Percentiles rank a stretch among this genome's conserved stretches.
phyloP scores from a whole-genome alignment of 2,329 filamentous ascomycete species.

The Monosporascus sp. region DNA sequence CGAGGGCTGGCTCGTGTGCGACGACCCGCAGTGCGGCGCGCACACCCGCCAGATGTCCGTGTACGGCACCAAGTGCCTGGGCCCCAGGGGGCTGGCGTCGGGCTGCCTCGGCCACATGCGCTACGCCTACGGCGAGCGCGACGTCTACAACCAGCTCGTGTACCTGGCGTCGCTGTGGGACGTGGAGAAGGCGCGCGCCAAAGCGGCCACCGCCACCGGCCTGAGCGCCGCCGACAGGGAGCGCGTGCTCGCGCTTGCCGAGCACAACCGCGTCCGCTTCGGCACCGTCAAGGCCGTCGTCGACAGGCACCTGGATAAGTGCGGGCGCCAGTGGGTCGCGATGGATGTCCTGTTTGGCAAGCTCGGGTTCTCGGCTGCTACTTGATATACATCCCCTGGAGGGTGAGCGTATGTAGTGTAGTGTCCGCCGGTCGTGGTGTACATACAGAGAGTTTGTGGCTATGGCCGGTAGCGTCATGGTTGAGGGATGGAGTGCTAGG shows the following conservation, averaged over 20 bases:
- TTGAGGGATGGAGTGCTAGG: no score
- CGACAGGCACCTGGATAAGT: constrained; percentile 81
- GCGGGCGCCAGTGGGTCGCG: constrained; percentile 85
- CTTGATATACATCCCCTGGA: no score
- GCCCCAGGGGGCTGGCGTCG: constrained; percentile 75
- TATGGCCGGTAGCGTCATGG: no score
- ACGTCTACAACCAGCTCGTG: constrained; percentile 89
- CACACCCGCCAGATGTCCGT: constrained; percentile 90
- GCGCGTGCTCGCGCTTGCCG: constrained; percentile 64
- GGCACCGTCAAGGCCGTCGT: constrained; percentile 70
- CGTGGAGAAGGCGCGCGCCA: constrained; percentile 69
- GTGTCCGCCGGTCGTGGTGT: no score
- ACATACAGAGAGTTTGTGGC: no score
- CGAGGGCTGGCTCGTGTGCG: constrained; percentile 84
- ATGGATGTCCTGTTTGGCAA: constrained; percentile 84
- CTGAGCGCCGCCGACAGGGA: constrained; percentile 51
- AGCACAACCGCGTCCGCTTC: constrained; percentile 79
- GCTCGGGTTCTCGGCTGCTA: constrained; percentile 43
- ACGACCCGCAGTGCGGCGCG: constrained; percentile 80
- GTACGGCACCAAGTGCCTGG: constrained; percentile 84
- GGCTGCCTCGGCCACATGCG: constrained; percentile 84
- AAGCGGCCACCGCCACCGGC: constrained; percentile 40
- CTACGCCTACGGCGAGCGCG: constrained; percentile 83
- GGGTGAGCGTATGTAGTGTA: no score
- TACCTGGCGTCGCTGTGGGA: constrained; percentile 86